phyloP scores from a whole-genome alignment of 2,329 filamentous ascomycete genomes.

The Aureobasidium sp. region DNA sequence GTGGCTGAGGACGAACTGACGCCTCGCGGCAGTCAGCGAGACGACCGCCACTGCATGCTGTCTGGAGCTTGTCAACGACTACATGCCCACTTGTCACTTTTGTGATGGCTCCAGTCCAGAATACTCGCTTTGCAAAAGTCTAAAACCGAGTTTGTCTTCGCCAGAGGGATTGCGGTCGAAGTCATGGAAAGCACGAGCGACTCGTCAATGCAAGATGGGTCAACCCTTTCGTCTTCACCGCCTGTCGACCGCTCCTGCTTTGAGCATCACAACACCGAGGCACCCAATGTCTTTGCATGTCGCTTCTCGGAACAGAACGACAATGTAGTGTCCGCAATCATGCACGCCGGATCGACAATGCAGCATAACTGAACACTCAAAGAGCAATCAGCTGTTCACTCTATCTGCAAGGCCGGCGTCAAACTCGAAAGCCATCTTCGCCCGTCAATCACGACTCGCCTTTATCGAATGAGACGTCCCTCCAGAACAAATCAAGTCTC shows the following conservation, averaged over 20 bases:
- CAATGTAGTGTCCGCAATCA: neutral
- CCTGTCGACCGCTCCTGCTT: constrained; percentile 11
- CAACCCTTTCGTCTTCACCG: constrained; percentile 8
- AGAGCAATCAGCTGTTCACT: constrained; percentile 11
- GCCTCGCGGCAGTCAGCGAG: neutral
- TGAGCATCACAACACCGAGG: neutral
- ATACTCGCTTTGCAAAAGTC: neutral
- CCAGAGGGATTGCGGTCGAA: neutral
- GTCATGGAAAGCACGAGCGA: neutral
- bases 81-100: constrained; percentile 10
- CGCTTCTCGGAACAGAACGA: constrained; percentile 1
- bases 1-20: constrained; percentile 10
- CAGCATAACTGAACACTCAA: neutral
- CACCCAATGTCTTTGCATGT: constrained; percentile 1
- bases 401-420: constrained; percentile 13
- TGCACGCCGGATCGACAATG: constrained; percentile 8
- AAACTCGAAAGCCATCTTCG: constrained; percentile 1
- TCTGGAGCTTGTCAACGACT: neutral
- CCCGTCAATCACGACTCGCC: constrained; percentile 3
- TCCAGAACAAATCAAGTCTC: neutral
- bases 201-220: constrained; percentile 1
- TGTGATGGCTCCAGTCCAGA: neutral
- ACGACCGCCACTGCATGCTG: neutral
- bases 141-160: neutral
- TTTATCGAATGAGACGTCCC: neutral